These are phyloP conservation scores for Leccinum imitatum DNA, from an alignment of 768 basidiomycete species.

Conservation along the genomic window DNA sequence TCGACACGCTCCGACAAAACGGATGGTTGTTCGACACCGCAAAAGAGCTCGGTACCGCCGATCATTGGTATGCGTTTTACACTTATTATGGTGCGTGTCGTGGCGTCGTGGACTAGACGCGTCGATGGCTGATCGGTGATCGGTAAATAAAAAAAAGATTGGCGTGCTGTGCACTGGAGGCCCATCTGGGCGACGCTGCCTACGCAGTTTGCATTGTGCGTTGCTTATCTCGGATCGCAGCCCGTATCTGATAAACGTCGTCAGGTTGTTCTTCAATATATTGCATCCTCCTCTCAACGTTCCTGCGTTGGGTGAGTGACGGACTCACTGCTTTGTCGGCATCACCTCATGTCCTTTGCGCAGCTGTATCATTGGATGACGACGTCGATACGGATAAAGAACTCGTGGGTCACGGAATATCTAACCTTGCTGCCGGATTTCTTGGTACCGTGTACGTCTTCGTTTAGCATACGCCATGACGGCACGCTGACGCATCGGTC, in stretches of 20 bases:
- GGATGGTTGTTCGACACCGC: constrained; percentile 85
- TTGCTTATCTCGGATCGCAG: constrained; percentile 17
- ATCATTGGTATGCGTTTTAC: constrained; percentile 84
- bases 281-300: constrained; percentile 86
- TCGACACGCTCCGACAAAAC: constrained; percentile 53
- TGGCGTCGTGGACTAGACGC: not conserved
- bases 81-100: constrained; percentile 63
- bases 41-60: constrained; percentile 33
- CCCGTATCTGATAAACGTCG: constrained; percentile 26
- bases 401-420: constrained; percentile 89
- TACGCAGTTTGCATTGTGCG: constrained; percentile 89
- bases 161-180: constrained; percentile 53
- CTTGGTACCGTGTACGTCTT: constrained; percentile 73
- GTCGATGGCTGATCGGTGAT: not conserved
- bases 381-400: constrained; percentile 93
- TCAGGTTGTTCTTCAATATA: constrained; percentile 79
- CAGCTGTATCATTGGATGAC: constrained; percentile 86
- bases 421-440: constrained; percentile 80
- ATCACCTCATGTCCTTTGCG: not conserved
- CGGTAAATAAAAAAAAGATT: constrained; percentile 44
- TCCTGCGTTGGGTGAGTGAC: constrained; percentile 70
- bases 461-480: not conserved
- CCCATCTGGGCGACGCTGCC: constrained; percentile 84
- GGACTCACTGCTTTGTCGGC: not conserved
- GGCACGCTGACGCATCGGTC: constrained; percentile 7